phyloP scores from a whole-genome alignment of 108 stramenopile genomes.

The Stephanodiscus triporus region DNA sequence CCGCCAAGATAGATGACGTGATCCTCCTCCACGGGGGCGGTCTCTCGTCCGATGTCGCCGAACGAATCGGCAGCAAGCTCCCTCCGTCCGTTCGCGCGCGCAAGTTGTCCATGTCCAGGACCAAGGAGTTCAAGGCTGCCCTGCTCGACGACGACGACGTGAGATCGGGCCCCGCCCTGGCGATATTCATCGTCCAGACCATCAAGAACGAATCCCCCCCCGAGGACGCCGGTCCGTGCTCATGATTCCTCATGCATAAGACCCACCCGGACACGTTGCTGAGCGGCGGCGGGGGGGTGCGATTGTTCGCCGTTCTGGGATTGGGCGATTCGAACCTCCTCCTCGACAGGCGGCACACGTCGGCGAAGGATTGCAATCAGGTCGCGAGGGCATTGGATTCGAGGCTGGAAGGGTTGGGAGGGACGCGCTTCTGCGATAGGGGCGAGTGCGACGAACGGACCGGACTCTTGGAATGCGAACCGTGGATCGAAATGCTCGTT shows the following conservation, averaged over 20 bases:
- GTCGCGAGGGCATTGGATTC: conserved; percentile 37
- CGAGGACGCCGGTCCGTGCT: conserved; percentile 44
- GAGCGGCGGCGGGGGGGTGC: conserved; percentile 9
- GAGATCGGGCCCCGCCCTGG: too few relatives aligned
- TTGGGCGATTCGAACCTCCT: conserved; percentile 54
- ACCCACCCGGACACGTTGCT: conserved; percentile 45
- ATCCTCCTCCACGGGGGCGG: background rate
- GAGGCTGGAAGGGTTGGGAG: conserved; percentile 42
- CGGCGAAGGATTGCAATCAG: conserved; percentile 60
- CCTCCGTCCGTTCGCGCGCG: background rate
- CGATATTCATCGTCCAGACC: conserved; percentile 52
- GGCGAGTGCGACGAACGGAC: conserved; percentile 55
- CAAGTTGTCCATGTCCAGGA: conserved; percentile 26
- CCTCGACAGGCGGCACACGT: conserved; percentile 55
- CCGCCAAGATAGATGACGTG: conserved; percentile 30
- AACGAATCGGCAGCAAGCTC: too few relatives aligned
- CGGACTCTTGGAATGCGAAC: conserved; percentile 52
- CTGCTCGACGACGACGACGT: conserved; percentile 17
- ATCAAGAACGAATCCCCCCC: conserved; percentile 54
- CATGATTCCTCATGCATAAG: conserved; percentile 61
- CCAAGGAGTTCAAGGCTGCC: conserved; percentile 25
- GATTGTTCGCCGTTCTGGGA: conserved; percentile 45
- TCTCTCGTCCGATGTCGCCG: background rate
- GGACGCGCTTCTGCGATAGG: conserved; percentile 13
- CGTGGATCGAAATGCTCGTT: conserved; percentile 43